A percentile compares a stretch with the other conserved stretches of the same genome.
Evolutionary conservation across 768 basidiomycete genomes (phyloP).

Genomic region (Pulveroboletus sp.): DNA sequence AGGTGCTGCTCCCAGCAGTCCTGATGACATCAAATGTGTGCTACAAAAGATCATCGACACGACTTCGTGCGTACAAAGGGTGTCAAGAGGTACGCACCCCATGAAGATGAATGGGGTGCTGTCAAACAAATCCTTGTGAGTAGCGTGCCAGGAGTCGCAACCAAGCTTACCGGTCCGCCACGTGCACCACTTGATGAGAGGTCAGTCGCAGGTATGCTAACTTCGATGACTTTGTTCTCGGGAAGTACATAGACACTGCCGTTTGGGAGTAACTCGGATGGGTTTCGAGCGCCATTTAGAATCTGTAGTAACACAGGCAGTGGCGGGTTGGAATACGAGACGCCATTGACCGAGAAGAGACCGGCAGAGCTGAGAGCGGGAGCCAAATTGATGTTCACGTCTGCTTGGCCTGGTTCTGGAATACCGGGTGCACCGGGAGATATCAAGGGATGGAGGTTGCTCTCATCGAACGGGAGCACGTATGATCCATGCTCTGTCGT

Average conservation of each 20-base stretch:
- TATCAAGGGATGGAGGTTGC: slow-evolving; percentile 31
- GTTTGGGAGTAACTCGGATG: slow-evolving; percentile 37
- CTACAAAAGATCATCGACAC: slow-evolving; percentile 14
- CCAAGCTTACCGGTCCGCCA: slow-evolving; percentile 11
- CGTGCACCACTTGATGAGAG: slow-evolving; percentile 1
- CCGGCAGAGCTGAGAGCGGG: slow-evolving; percentile 4
- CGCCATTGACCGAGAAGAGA: slow-evolving; percentile 25
- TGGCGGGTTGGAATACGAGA: slow-evolving; percentile 30
- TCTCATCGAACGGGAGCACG: slow-evolving; percentile 32
- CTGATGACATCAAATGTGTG: slow-evolving; percentile 40
- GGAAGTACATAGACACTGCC: slow-evolving; percentile 41
- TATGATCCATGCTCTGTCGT: slow-evolving; percentile 19
- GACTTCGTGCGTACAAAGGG: not conserved
- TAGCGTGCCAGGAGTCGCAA: not conserved
- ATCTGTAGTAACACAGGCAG: slow-evolving; percentile 34
- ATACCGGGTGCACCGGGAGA: slow-evolving; percentile 28
- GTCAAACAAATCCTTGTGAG: not conserved
- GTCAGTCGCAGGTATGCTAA: slow-evolving; percentile 31
- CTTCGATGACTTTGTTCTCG: slow-evolving; percentile 40
- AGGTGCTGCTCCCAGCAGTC: slow-evolving; percentile 32
- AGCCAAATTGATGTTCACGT: slow-evolving; percentile 34
- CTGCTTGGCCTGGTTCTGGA: slow-evolving; percentile 35
- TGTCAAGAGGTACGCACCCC: slow-evolving; percentile 30
- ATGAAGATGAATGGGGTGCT: slow-evolving; percentile 42
- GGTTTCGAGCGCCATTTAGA: slow-evolving; percentile 30